Evolutionary conservation across 2,329 filamentous ascomycete genomes (phyloP).

Genomic region (Apiospora marii): DNA sequence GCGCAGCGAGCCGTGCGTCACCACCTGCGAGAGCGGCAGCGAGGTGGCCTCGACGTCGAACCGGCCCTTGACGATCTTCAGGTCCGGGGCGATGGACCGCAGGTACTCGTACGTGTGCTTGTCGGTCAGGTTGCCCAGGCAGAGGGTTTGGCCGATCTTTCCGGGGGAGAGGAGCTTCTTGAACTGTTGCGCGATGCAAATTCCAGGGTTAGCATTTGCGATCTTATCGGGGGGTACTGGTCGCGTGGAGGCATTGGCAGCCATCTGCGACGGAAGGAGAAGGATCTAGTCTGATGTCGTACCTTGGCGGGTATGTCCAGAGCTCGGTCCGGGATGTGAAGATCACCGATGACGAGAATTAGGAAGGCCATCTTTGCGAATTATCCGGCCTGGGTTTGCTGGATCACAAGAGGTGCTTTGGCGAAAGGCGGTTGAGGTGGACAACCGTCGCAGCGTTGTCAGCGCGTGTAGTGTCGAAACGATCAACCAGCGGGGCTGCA

Average conservation of each 20-base stretch:
- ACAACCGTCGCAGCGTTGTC: background rate
- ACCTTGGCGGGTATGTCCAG: constrained; percentile 92
- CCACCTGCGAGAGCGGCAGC: constrained; percentile 70
- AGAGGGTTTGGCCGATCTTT: constrained; percentile 84
- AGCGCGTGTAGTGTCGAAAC: background rate
- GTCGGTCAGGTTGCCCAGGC: constrained; percentile 82
- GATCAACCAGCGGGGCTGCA: constrained; percentile 8
- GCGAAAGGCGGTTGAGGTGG: background rate
- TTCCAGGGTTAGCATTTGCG: background rate
- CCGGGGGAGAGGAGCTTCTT: constrained; percentile 85
- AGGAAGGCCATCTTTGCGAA: constrained; percentile 76
- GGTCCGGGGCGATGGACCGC: constrained; percentile 74
- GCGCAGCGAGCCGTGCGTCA: constrained; percentile 70
- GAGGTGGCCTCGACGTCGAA: constrained; percentile 73
- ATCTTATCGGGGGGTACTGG: background rate
- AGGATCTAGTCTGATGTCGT: constrained; percentile 34
- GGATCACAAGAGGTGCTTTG: background rate
- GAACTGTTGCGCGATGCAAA: constrained; percentile 62
- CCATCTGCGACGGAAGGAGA: constrained; percentile 18
- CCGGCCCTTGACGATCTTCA: constrained; percentile 73
- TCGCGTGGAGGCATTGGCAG: background rate
- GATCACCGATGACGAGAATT: constrained; percentile 89
- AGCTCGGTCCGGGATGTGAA: constrained; percentile 92
- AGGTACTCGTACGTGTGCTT: constrained; percentile 83
- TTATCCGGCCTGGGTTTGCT: background rate